Conservation (phyloP, 2,329 filamentous ascomycete species). For the Pleomassaria siparia region DNA sequence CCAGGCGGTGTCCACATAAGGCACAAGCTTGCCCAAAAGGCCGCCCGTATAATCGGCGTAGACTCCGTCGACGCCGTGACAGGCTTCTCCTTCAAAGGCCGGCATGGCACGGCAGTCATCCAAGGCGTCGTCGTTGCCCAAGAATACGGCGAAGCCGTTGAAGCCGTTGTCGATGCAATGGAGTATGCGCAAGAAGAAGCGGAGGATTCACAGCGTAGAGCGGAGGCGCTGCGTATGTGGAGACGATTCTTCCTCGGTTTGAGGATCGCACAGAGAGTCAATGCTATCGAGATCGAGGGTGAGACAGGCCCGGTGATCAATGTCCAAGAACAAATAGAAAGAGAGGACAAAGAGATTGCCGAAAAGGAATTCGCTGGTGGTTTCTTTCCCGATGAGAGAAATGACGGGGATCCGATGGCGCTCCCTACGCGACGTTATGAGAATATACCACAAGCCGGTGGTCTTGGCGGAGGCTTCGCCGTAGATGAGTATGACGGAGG, state of each 20-base stretch:
- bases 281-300: conserved; percentile 49
- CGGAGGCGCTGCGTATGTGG: conserved; percentile 58
- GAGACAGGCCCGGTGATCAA: conserved; percentile 28
- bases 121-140: conserved; percentile 74
- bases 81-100: conserved; percentile 84
- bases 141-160: conserved; percentile 71
- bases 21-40: conserved; percentile 63
- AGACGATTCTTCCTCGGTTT: conserved; percentile 63
- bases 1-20: conserved; percentile 60
- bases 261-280: conserved; percentile 72
- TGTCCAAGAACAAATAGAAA: conserved; percentile 34
- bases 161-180: conserved; percentile 68
- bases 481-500: conserved; percentile 7
- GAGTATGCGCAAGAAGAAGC: conserved; percentile 65
- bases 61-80: conserved; percentile 90
- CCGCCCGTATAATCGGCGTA: conserved; percentile 73
- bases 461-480: conserved; percentile 13
- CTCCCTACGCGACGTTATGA: conserved; percentile 19
- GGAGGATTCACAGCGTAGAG: conserved; percentile 58
- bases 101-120: conserved; percentile 81
- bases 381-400: conserved; percentile 52
- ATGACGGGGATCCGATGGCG: conserved; percentile 46
- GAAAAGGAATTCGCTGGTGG: conserved; percentile 40
- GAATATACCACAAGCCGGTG: conserved; percentile 4
- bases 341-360: conserved; percentile 27